Evolutionary conservation across 1,284 basidiomycete species (phyloP), one percentile per base, ranked within the genome.

Genomic region (Marasmius tenuissimus): DNA sequence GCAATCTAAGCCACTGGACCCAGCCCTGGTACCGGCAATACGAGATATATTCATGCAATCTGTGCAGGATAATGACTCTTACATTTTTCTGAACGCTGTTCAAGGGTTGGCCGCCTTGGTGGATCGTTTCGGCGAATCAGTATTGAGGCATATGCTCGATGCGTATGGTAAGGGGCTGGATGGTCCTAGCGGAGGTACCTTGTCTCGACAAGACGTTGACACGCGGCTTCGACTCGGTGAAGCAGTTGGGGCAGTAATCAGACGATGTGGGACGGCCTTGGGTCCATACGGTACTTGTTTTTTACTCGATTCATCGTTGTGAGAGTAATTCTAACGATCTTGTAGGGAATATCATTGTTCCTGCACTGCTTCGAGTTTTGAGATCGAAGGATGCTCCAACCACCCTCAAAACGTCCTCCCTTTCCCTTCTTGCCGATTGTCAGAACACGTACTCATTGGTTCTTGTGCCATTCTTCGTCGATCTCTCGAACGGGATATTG

Each of bases 1-100:
- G 68, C 61, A 64, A 66, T 45, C 69, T 37, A 70, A 74, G 60
- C 68, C 76, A 42, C 67, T 83, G 11, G 83, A 88, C 64, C 74
- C 78, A 3, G 89, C 91, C 0, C 81, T 97, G 14, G 75, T 91
- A 4, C 94, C 94, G 0, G 89, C 89, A 1, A 93, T 98, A 66
- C 77, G 96, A 50, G 92, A 93, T 51, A 90, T 98, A 57, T 96
- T 97, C 72, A 75, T 97, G 63, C 87, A 93, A 68, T 85, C 89
- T 0, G 77, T 97, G 3, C 91, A 95, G 70, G 95, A 98, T 68
- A 92, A 96, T 56, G 97, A 99, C 71, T 95, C 93, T 38, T 98
- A 96, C 75, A 88, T 98, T 62, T 98, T 96, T 73, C 78, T 98
- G 60, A 96, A 96, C 70, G 95, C 94, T 0, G 90, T 97, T 4